Percentiles rank a stretch among this genome's conserved stretches.
Evolutionary conservation across 1,139 yeast species (phyloP).

Genomic region (Arxiozyma telluris): DNA sequence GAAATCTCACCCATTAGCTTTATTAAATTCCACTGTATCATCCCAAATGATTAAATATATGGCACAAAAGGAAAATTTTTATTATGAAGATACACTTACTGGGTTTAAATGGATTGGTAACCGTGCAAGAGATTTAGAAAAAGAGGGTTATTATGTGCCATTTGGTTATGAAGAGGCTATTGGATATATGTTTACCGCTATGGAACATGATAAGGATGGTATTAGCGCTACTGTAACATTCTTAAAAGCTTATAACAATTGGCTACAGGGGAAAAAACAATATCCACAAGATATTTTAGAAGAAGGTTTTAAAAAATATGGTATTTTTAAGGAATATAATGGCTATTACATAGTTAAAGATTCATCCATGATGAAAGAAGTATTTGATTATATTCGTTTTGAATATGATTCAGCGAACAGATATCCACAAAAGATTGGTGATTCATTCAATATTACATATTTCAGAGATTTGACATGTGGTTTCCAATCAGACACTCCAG

Average conservation of each 20-base stretch:
- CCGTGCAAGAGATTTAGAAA: conserved; percentile 63
- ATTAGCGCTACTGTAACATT: conserved; percentile 74
- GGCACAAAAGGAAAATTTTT: conserved; percentile 55
- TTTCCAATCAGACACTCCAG: conserved; percentile 58
- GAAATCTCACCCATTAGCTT: conserved; percentile 35
- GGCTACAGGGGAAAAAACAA: conserved; percentile 22
- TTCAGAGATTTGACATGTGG: conserved; percentile 88
- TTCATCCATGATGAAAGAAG: conserved; percentile 40
- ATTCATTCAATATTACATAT: conserved; percentile 40
- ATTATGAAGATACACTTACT: conserved; percentile 73
- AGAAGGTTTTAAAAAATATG: conserved; percentile 54
- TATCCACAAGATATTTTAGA: conserved; percentile 42
- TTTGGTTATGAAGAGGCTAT: conserved; percentile 94
- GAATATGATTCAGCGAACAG: conserved; percentile 11
- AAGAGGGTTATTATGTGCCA: conserved; percentile 60
- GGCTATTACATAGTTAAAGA: conserved; percentile 71
- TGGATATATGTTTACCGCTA: conserved; percentile 84
- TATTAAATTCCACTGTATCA: conserved; percentile 85
- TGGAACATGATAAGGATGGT: conserved; percentile 84
- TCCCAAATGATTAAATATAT: conserved; percentile 69
- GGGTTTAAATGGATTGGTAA: conserved; percentile 99
- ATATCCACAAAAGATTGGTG: conserved; percentile 31
- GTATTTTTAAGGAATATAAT: conserved; percentile 75
- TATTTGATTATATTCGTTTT: conserved; percentile 45
- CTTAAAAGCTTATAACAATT: conserved; percentile 52